A percentile compares a stretch with the other conserved stretches of the same genome.
Evolutionary conservation across 805 yeast genomes (phyloP).

Genomic region (Candida rishiriensis): DNA sequence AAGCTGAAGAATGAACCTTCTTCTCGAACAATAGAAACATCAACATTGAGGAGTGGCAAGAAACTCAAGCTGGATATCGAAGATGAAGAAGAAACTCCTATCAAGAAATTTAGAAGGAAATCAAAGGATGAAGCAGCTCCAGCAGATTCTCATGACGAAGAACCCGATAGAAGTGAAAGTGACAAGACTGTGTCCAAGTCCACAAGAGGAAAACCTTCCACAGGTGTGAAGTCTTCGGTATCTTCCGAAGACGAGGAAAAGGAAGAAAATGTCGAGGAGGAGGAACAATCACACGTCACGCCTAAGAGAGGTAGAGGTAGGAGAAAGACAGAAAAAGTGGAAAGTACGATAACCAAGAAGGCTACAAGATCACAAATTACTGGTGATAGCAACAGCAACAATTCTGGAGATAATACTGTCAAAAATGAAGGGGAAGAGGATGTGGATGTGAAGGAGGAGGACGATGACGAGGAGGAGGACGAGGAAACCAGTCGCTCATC

Average conservation of each 20-base stretch:
- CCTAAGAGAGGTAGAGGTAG: conserved; percentile 1
- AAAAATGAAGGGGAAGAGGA: not conserved
- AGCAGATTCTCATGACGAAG: not conserved
- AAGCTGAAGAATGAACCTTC: conserved; percentile 1
- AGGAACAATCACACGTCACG: not conserved
- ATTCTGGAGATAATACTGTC: not conserved
- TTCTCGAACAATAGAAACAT: no score
- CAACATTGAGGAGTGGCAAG: conserved; percentile 5
- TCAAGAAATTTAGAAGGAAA: conserved; percentile 7
- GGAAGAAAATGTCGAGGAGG: conserved; percentile 1
- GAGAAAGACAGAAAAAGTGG: not conserved
- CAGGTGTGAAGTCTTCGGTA: not conserved
- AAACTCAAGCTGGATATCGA: conserved; percentile 3
- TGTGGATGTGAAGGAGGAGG: not conserved
- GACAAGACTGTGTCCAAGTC: not conserved
- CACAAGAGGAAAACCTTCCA: not conserved
- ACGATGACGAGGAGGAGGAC: not conserved
- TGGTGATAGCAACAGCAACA: no score
- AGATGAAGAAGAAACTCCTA: conserved; percentile 6
- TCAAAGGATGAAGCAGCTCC: conserved; percentile 8
- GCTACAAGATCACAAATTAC: not conserved
- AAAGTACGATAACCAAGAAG: not conserved
- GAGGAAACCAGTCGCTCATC: not conserved
- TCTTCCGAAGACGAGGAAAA: not conserved
- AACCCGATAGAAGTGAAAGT: not conserved